phyloP scores from a whole-genome alignment of 179 eudicot genomes.

The Silene coronaria region DNA sequence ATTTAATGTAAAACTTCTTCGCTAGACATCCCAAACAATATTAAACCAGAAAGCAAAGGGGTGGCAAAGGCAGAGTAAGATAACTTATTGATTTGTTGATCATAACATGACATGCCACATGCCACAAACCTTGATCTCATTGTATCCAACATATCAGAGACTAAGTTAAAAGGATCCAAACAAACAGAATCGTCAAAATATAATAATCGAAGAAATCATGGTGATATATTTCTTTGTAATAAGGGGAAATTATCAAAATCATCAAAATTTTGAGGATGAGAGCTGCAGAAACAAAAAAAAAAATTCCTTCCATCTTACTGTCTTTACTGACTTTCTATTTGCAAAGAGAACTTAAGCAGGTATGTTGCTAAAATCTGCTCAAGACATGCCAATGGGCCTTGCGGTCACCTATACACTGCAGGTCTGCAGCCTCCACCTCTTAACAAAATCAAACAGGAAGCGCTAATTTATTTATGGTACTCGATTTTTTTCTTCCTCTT shows the following conservation, averaged over 20 bases:
- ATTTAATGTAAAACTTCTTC: background rate
- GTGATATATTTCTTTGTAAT: background rate
- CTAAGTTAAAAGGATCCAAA: background rate
- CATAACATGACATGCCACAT: conserved; percentile 11
- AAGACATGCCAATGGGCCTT: too few species aligned
- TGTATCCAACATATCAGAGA: background rate
- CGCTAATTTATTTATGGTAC: background rate
- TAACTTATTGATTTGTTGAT: background rate
- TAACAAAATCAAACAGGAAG: background rate
- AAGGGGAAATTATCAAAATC: background rate
- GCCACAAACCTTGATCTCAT: background rate
- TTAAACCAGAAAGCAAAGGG: background rate
- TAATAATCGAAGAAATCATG: background rate
- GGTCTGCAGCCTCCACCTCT: background rate
- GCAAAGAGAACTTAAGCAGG: background rate
- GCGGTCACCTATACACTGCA: too few species aligned
- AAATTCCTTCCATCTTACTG: background rate
- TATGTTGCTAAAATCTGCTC: background rate
- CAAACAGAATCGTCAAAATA: background rate
- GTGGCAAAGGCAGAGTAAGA: background rate
- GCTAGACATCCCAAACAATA: background rate
- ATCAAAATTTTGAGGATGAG: background rate
- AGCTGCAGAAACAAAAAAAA: background rate
- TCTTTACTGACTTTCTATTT: background rate
- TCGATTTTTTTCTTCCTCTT: background rate